phyloP scores from a whole-genome alignment of 2,329 filamentous ascomycete genomes.

The Pseudogymnoascus sp. region DNA sequence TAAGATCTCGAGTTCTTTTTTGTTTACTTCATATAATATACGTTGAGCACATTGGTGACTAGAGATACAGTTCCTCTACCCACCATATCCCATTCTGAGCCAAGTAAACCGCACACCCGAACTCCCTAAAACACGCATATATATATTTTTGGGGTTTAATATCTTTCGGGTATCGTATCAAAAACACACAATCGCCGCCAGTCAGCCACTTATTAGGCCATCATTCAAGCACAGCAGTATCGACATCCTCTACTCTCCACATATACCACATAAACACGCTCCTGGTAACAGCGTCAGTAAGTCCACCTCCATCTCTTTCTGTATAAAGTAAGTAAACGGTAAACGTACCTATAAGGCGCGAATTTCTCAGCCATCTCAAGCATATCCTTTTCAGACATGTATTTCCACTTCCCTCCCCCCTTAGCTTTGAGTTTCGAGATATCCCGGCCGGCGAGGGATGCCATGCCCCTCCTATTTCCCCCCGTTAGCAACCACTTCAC shows the following conservation, averaged over 20 bases:
- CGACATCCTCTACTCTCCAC: constrained; percentile 79
- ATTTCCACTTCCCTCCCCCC: constrained; percentile 89
- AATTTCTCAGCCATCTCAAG: constrained; percentile 70
- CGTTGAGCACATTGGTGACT: no score
- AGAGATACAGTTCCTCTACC: no score
- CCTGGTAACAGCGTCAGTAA: constrained; percentile 32
- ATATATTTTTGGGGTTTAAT: no score
- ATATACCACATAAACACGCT: constrained; percentile 98
- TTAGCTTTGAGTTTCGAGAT: constrained; percentile 73
- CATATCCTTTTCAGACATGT: constrained; percentile 94
- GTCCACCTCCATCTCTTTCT: background rate
- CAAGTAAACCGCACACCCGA: background rate
- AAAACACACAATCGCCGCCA: background rate
- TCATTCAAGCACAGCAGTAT: constrained; percentile 52
- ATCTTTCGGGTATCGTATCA: background rate
- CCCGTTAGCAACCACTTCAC: background rate
- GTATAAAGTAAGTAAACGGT: no score
- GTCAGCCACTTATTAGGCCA: constrained; percentile 13
- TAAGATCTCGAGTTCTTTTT: background rate
- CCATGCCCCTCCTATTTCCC: constrained; percentile 67
- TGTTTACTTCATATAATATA: no score
- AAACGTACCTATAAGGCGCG: constrained; percentile 61
- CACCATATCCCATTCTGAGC: background rate
- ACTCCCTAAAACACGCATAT: no score
- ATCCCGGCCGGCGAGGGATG: constrained; percentile 73